phyloP scores from a whole-genome alignment of 768 basidiomycete species.

The Amanita muscaria region DNA sequence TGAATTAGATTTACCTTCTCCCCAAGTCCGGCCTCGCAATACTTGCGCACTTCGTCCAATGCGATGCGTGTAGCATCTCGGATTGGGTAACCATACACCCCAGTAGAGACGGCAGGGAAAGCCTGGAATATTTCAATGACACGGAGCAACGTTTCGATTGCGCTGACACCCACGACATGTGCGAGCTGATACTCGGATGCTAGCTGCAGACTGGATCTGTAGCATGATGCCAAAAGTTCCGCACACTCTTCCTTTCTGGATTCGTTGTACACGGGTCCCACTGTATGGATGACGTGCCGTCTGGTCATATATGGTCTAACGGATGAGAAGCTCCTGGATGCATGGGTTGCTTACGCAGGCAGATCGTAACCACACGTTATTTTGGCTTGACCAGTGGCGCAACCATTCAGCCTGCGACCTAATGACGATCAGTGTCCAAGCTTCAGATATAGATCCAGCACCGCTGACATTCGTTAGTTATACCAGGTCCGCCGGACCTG shows the following conservation, averaged over 20 bases:
- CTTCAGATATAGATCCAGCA: neutral
- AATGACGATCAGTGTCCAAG: neutral
- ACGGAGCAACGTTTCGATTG: neutral
- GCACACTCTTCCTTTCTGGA: constrained; percentile 35
- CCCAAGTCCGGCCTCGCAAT: constrained; percentile 45
- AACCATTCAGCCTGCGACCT: constrained; percentile 62
- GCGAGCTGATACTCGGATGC: constrained; percentile 51
- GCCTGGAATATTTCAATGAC: constrained; percentile 38
- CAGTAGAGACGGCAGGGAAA: constrained; percentile 76
- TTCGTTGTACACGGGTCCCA: constrained; percentile 61
- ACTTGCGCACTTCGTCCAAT: constrained; percentile 45
- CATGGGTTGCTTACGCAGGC: constrained; percentile 49
- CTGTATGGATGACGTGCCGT: constrained; percentile 69
- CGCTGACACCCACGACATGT: constrained; percentile 44
- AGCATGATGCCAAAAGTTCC: constrained; percentile 57
- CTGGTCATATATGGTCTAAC: constrained; percentile 26
- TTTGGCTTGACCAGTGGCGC: constrained; percentile 66
- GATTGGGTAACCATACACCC: constrained; percentile 72
- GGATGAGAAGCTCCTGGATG: constrained; percentile 1
- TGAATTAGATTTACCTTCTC: constrained; percentile 35
- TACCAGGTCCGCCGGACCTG: constrained; percentile 55
- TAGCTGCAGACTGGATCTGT: constrained; percentile 51
- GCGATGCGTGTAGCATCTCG: constrained; percentile 65
- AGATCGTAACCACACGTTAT: constrained; percentile 72
- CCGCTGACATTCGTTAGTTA: constrained; percentile 60